Percentiles rank a stretch among this genome's conserved stretches.
Evolutionary conservation across 2,329 filamentous ascomycete species (phyloP).

Genomic region (Cladobotryum protrusum): DNA sequence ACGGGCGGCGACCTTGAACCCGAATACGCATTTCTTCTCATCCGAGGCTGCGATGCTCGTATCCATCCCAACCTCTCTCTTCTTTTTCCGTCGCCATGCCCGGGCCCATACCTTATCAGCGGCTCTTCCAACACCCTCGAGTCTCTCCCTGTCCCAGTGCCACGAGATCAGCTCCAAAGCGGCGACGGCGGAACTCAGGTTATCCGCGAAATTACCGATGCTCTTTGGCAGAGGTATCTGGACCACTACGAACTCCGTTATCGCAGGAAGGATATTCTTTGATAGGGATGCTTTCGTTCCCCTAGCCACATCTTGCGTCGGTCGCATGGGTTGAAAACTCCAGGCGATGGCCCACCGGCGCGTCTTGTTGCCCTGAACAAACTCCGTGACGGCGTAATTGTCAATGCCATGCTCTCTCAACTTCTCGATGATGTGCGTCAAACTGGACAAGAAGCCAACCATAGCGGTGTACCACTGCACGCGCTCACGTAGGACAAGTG

Average conservation of each 20-base stretch:
- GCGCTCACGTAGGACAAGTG: constrained; percentile 48
- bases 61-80: constrained; percentile 41
- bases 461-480: constrained; percentile 89
- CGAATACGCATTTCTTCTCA: constrained; percentile 40
- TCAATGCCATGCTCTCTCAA: constrained; percentile 51
- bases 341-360: constrained; percentile 83
- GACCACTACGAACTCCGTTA: constrained; percentile 34
- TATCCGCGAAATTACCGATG: constrained; percentile 29
- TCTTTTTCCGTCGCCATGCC: constrained; percentile 59
- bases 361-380: constrained; percentile 73
- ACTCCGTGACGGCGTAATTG: constrained; percentile 78
- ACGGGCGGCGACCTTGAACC: constrained; percentile 50
- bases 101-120: constrained; percentile 74
- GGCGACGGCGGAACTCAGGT: constrained; percentile 41
- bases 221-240: constrained; percentile 41
- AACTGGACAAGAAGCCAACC: constrained; percentile 73
- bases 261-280: constrained; percentile 39
- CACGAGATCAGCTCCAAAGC: constrained; percentile 55
- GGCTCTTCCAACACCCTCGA: constrained; percentile 56
- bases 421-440: constrained; percentile 55
- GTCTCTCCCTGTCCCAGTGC: constrained; percentile 51
- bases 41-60: constrained; percentile 9
- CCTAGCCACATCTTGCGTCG: constrained; percentile 42
- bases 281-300: constrained; percentile 35
- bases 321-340: constrained; percentile 68